Conservation (phyloP, 2,329 filamentous ascomycete genomes). For the Xylariaceae sp. region DNA sequence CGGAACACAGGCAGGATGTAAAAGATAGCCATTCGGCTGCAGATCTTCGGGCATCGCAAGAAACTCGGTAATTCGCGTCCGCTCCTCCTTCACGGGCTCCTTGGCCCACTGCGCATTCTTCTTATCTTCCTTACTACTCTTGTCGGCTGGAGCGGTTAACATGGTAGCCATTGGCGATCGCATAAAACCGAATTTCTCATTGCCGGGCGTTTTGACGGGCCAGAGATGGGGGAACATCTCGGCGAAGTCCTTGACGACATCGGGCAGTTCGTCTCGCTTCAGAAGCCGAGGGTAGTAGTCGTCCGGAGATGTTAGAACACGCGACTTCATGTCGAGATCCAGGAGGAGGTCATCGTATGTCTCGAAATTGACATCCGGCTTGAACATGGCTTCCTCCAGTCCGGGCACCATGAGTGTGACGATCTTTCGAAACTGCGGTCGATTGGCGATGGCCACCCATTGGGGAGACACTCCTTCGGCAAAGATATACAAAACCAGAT, state of each 20-base stretch:
- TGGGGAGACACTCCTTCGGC: constrained; percentile 60
- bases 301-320: constrained; percentile 46
- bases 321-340: constrained; percentile 31
- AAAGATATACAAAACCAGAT: constrained; percentile 60
- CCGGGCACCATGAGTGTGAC: constrained; percentile 91
- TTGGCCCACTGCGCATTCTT: constrained; percentile 57
- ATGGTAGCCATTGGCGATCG: constrained; percentile 85
- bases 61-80: constrained; percentile 78
- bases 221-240: constrained; percentile 84
- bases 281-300: constrained; percentile 55
- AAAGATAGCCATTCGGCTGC: constrained; percentile 72
- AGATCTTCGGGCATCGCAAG: constrained; percentile 68
- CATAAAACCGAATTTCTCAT: constrained; percentile 72
- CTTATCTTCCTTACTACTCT: constrained; percentile 60
- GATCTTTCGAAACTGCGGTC: constrained; percentile 66
- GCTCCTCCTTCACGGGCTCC: constrained; percentile 63
- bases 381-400: constrained; percentile 85
- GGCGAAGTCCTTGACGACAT: constrained; percentile 60
- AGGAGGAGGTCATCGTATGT: constrained; percentile 38
- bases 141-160: constrained; percentile 67
- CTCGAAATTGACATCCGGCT: constrained; percentile 49
- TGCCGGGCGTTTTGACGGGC: constrained; percentile 83
- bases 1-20: constrained; percentile 74
- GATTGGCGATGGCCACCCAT: constrained; percentile 59
- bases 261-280: constrained; percentile 46